Evolutionary conservation across 176 grass and related monocot species (phyloP), one percentile per base, ranked within the genome.

Genomic region (Avena sativa): DNA sequence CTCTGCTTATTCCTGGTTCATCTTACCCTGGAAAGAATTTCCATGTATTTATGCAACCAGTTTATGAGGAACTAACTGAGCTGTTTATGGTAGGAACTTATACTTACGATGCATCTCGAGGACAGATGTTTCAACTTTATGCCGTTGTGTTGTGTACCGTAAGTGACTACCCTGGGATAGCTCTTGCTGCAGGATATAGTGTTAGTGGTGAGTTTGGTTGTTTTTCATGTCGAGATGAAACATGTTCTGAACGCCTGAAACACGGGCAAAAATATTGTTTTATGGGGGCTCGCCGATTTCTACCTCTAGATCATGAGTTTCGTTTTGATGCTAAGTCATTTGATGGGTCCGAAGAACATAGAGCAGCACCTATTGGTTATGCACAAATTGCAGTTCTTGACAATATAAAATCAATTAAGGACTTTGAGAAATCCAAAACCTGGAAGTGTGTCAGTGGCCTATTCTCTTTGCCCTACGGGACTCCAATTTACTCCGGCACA

Each of bases 61-160:
- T 59, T 83, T 59, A 83, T 83, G 81, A 83, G 44, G 81, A 83
- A 2, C 12, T 83, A 7, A 71, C 19, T 26, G 51, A 83, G 4
- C 25, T 83, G 9, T 84, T 84, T 48, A 10, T 59, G 0, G 0
- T 8, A 30, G 81, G 81, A 60, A 84, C 59, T 56, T 21, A 9
- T 47, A 74, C 53, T 20, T 84, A 84, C 73, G 81, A 83, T 73
- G 67, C 68, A 73, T 84, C 68, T 47, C 14, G 14, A 47, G n/a
- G 73, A 46, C 52, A 73, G 52, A 55, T 55, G 52, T 55, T 55
- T 55, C 11, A 55, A 15, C 52, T 55, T 55, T 55, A 55, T 16
- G 52, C 52, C 16, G 52, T 55, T 55, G 15, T 55, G 16, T 55
- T 55, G 15, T 55, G 16, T 55, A 55, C 52, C 16, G 14, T 55